phyloP scores from a whole-genome alignment of 2,329 filamentous ascomycete species.

The Colletotrichum gigasporum region DNA sequence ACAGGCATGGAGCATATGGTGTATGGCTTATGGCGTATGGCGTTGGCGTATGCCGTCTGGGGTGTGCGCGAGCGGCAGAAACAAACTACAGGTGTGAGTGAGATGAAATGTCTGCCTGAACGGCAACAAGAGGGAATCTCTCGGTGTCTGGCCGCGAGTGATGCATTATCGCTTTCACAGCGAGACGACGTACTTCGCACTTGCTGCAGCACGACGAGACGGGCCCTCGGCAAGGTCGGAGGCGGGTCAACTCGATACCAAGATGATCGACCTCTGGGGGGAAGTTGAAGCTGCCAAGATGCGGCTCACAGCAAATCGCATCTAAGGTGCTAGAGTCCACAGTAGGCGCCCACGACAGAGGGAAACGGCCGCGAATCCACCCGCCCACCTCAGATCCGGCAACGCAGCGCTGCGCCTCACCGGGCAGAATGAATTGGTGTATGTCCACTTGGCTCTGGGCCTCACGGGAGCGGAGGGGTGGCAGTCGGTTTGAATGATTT shows the following conservation, averaged over 20 bases:
- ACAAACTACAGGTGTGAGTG: no score
- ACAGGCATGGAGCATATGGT: constrained; percentile 1
- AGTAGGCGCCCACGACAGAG: background rate
- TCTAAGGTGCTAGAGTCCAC: constrained; percentile 13
- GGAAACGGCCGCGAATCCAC: constrained; percentile 13
- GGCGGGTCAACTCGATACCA: background rate
- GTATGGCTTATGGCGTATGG: background rate
- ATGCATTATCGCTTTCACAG: no score
- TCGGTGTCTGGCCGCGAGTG: no score
- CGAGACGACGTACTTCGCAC: no score
- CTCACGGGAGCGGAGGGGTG: background rate
- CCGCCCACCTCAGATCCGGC: background rate
- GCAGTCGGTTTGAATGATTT: background rate
- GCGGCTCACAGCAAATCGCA: constrained; percentile 22
- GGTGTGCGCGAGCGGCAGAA: no score
- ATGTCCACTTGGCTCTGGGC: background rate
- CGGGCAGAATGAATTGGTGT: background rate
- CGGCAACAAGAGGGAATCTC: no score
- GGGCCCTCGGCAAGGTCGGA: constrained; percentile 13
- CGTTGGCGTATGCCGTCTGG: no score
- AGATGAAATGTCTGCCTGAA: no score
- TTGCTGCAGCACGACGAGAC: background rate
- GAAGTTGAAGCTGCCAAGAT: constrained; percentile 25
- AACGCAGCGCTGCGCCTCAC: constrained; percentile 10
- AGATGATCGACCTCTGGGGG: background rate